phyloP scores from a whole-genome alignment of 2,329 filamentous ascomycete species.

The Colletotrichum liriopes region DNA sequence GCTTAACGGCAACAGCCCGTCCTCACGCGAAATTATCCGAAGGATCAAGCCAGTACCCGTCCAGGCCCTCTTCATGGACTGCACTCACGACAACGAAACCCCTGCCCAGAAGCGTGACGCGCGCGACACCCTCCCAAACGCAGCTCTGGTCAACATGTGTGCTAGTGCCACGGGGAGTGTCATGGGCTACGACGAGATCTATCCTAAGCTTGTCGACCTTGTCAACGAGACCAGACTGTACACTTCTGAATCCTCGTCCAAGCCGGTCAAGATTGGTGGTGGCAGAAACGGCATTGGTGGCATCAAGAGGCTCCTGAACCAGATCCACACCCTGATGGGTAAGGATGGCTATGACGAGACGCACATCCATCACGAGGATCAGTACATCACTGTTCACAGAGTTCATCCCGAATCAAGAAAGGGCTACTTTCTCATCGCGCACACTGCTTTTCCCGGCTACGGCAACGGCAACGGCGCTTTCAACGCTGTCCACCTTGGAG shows the following conservation, averaged over 20 bases:
- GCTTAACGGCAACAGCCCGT: slow-evolving; percentile 51
- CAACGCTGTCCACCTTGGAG: slow-evolving; percentile 83
- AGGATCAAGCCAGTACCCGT: slow-evolving; percentile 90
- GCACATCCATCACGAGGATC: slow-evolving; percentile 95
- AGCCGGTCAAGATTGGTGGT: slow-evolving; percentile 74
- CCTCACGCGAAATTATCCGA: slow-evolving; percentile 77
- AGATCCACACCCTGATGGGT: slow-evolving; percentile 96
- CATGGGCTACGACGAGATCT: slow-evolving; percentile 98
- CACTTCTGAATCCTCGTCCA: slow-evolving; percentile 80
- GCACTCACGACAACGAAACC: slow-evolving; percentile 98
- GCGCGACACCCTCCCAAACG: slow-evolving; percentile 93
- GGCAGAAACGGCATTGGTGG: slow-evolving; percentile 89
- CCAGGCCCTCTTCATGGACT: slow-evolving; percentile 98
- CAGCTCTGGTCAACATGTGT: slow-evolving; percentile 96
- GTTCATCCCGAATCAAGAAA: slow-evolving; percentile 94
- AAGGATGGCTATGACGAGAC: slow-evolving; percentile 95
- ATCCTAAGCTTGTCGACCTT: slow-evolving; percentile 92
- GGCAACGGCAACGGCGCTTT: slow-evolving; percentile 88
- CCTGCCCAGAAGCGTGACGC: slow-evolving; percentile 96
- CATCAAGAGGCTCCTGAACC: slow-evolving; percentile 93
- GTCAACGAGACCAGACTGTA: slow-evolving; percentile 92
- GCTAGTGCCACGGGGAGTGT: slow-evolving; percentile 94
- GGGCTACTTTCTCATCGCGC: slow-evolving; percentile 95
- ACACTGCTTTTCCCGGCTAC: slow-evolving; percentile 94
- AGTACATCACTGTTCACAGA: slow-evolving; percentile 96